phyloP scores from a whole-genome alignment of 768 basidiomycete species.

The Clavaria fumosa region DNA sequence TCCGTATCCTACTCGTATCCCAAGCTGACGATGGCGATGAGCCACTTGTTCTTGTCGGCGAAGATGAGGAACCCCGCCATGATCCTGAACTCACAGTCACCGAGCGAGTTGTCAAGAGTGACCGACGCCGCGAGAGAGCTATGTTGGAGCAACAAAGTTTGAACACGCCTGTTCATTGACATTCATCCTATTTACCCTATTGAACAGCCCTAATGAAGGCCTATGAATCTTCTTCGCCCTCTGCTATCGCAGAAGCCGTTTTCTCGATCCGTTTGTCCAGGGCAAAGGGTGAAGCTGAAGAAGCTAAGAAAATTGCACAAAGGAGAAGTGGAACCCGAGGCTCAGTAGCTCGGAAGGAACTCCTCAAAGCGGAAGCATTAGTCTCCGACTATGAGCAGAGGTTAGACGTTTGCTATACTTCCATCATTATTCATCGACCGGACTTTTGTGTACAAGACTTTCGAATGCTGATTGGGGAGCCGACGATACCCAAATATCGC shows the following conservation, averaged over 20 bases:
- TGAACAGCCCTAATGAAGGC: constrained; percentile 16
- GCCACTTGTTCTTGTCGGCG: no score
- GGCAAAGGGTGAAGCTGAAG: constrained; percentile 17
- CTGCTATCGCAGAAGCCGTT: constrained; percentile 11
- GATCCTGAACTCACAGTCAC: constrained; percentile 14
- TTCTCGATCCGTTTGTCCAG: constrained; percentile 17
- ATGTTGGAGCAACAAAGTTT: constrained; percentile 18
- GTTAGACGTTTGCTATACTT: constrained; percentile 15
- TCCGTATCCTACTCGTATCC: constrained; percentile 30
- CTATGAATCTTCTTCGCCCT: constrained; percentile 13
- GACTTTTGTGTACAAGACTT: constrained; percentile 11
- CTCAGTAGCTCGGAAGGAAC: constrained; percentile 36
- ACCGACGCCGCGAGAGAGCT: constrained; percentile 21
- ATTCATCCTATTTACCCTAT: no score
- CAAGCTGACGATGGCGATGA: constrained; percentile 24
- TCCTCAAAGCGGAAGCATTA: constrained; percentile 29
- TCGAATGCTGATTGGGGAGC: constrained; percentile 13
- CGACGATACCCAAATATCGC: constrained; percentile 11
- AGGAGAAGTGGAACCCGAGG: constrained; percentile 42
- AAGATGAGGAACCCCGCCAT: no score
- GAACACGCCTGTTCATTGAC: no score
- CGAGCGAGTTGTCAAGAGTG: constrained; percentile 30
- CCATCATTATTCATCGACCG: neutral
- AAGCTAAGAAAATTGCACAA: constrained; percentile 30
- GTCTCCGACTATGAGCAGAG: constrained; percentile 17